Base-by-base conservation (phyloP, 202 grass and related monocot species). In the Elaeis oleifera region DNA sequence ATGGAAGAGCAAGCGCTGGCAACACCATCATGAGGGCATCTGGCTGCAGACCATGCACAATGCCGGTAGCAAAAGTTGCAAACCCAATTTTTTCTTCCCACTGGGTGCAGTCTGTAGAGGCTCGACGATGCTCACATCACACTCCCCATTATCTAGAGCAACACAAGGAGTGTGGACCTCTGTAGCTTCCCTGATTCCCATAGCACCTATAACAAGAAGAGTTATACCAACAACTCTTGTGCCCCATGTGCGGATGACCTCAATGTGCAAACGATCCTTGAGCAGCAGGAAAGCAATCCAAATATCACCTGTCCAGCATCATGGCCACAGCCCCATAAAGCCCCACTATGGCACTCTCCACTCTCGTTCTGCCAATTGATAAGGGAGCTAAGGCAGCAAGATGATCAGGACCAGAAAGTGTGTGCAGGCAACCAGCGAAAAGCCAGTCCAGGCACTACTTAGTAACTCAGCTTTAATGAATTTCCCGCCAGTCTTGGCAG, bases 311-410 rank as follows among this genome's bases (percentile, higher is more conserved):
- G 94, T 22, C 94, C 94, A 6, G 94, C 94, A 21, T 99, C 94
- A 65, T 99, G 94, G 14, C 94, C 94, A 68, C 89, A 99, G 18
- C 94, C 94, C 94, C 94, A 99, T 26, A 99, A 88, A 20, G 94
- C 94, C 44, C 88, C 11, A 99, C 94, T 63, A 99, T 53, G 13
- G 88, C 94, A 44, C 94, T 94, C 79, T 99, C 88, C 14, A 91
- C 72, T 21, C 72, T 78, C 11, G 36, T 44, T 44, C 36, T 79
- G 48, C 94, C 94, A 62, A 99, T 99, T 0, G 94, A 84, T 23
- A 99, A 63, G 4, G 94, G 94, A 0, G 94, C 94, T 65, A 99
- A 74, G 3, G 94, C 94, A 73, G 88, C 94, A 7, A 99, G 78
- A 84, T 99, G 94, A 53, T 99, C 94, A 2, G 94, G 94, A 18